Evolutionary conservation across 371 early-diverging fungal genomes (phyloP), one percentile per base, ranked within the genome.

Genomic region (Mucor indicus): DNA sequence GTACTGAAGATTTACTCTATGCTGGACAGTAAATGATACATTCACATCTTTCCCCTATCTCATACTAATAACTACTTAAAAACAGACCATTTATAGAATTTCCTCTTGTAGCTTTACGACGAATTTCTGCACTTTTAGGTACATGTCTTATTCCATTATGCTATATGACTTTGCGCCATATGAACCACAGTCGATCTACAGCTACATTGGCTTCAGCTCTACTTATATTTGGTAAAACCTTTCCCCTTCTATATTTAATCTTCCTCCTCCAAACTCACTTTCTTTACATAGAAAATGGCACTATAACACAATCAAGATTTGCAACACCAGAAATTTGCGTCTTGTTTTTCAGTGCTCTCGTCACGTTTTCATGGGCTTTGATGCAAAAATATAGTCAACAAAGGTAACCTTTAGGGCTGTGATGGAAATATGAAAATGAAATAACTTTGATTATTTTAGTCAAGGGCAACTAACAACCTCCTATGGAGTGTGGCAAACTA

Each of bases 1-100:
- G 95, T 10, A 75, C 72, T 27, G 92, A 91, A 57, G 75, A 83
- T 32, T 89, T 97, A 48, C 82, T 84, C 42, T 83, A 86, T 51
- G 88, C 90, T 64, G 94, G 93, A 48, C 68, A 81, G 83, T 75
- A 79, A 79, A 77, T 64, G 16, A 7, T 52, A 1, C 30, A 7
- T 17, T 21, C 8, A 33, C 4, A 15, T 13, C 35, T 33, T 9
- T 33, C 6, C 35, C 5, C n/a, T 33, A 4, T 33, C 4, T 33
- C 4, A 5, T 33, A 15, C n/a, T 20, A 3, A 6, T 39, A 11
- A 16, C 36, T 7, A 17, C 3, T 4, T 12, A 8, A 8, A 40
- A 13, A 13, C 21, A 67, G 69, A 43, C 36, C 51, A 10, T 57
- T 60, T 39, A 20, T 24, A 22, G 33, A 50, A 0, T 61, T 69